phyloP scores from a whole-genome alignment of 1,139 yeast species.

The Pichia sp. region DNA sequence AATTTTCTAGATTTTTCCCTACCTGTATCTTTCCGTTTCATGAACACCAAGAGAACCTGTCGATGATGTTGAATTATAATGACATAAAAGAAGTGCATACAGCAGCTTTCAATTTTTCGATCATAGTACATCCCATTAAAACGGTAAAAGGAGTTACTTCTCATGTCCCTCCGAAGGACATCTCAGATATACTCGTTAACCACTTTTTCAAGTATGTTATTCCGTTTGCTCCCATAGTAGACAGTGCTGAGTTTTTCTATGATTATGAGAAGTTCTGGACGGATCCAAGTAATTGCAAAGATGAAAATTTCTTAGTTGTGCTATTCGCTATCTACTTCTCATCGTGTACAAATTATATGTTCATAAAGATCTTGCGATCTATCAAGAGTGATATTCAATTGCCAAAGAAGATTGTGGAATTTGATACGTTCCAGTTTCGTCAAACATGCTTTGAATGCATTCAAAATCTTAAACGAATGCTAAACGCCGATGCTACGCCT shows the following conservation, averaged over 20 bases:
- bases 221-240: constrained; percentile 20
- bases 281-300: constrained; percentile 6
- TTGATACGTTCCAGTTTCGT: constrained; percentile 9
- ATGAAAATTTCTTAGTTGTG: constrained; percentile 14
- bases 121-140: constrained; percentile 9
- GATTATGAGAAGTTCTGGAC: constrained; percentile 15
- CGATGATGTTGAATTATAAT: constrained; percentile 8
- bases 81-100: not conserved
- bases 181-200: constrained; percentile 12
- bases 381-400: too few species aligned
- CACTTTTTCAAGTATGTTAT: constrained; percentile 16
- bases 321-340: constrained; percentile 17
- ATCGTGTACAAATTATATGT: constrained; percentile 14
- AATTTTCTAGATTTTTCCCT: constrained; percentile 19
- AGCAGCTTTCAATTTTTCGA: constrained; percentile 9
- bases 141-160: constrained; percentile 5
- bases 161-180: constrained; percentile 9
- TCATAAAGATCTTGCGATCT: constrained; percentile 9
- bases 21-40: constrained; percentile 17
- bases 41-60: constrained; percentile 16
- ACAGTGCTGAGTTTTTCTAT: constrained; percentile 15
- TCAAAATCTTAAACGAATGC: constrained; percentile 14
- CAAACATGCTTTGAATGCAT: constrained; percentile 12
- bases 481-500: constrained; percentile 14
- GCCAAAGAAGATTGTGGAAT: too few species aligned